Conservation (phyloP, 495 filamentous ascomycete genomes). For the Entonaema liquescens region DNA sequence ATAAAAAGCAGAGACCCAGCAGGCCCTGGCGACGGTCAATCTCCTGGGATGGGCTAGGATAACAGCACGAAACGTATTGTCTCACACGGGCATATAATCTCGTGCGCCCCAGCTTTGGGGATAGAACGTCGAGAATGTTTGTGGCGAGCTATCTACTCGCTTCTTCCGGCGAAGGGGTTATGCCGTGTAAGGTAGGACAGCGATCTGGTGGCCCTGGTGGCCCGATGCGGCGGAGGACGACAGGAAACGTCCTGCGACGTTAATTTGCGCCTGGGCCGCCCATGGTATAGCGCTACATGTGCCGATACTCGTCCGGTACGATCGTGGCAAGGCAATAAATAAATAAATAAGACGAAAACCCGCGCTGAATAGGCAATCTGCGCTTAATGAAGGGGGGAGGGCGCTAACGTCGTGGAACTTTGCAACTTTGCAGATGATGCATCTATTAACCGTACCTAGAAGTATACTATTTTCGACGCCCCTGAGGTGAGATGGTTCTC, state of each 20-base stretch:
- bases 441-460: slow-evolving; percentile 30
- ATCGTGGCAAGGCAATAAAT: slow-evolving; percentile 39
- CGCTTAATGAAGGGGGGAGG: slow-evolving; percentile 33
- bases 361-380: slow-evolving; percentile 28
- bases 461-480: slow-evolving; percentile 12
- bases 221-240: slow-evolving; percentile 39
- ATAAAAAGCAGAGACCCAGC: slow-evolving; percentile 4
- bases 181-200: slow-evolving; percentile 33
- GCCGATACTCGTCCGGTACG: slow-evolving; percentile 26
- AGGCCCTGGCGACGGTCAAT: slow-evolving; percentile 12
- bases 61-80: slow-evolving; percentile 40
- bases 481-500: slow-evolving; percentile 10
- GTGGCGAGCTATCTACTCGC: slow-evolving; percentile 36
- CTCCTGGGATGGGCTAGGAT: slow-evolving; percentile 18
- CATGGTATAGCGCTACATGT: slow-evolving; percentile 24
- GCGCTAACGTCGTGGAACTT: slow-evolving; percentile 40
- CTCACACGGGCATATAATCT: slow-evolving; percentile 43
- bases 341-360: slow-evolving; percentile 44
- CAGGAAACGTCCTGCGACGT: slow-evolving; percentile 37
- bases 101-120: slow-evolving; percentile 19
- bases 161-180: slow-evolving; percentile 45
- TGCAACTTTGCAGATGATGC: slow-evolving; percentile 36
- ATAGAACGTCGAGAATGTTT: slow-evolving; percentile 40
- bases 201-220: slow-evolving; percentile 41
- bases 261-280: slow-evolving; percentile 12